Evolutionary conservation across 2,329 filamentous ascomycete genomes (phyloP).

Genomic region (Acephala macrosclerotiorum): DNA sequence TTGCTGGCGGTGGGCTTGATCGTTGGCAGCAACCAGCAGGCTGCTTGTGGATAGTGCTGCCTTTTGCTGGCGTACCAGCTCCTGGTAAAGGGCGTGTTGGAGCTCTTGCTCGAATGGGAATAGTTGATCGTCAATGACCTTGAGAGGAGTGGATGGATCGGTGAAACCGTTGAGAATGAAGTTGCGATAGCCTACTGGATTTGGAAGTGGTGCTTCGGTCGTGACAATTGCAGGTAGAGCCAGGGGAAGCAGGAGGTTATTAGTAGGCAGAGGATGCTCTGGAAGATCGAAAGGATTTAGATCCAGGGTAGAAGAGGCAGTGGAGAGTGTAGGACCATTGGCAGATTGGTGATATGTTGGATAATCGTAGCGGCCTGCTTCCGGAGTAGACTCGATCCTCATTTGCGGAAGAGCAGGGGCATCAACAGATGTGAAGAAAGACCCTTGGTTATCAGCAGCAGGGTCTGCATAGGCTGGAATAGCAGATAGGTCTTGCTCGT

Average conservation of each 20-base stretch:
- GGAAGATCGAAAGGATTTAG: background rate
- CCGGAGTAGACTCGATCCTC: no score
- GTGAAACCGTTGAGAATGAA: constrained; percentile 32
- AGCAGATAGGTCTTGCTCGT: background rate
- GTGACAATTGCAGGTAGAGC: background rate
- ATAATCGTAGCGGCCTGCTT: no score
- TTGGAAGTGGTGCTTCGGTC: background rate
- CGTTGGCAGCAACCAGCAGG: background rate
- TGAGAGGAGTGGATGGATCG: constrained; percentile 28
- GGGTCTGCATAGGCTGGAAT: background rate
- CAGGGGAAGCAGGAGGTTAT: background rate
- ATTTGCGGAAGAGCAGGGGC: background rate
- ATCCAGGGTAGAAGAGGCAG: no score
- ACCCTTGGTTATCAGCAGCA: background rate
- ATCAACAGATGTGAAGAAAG: background rate
- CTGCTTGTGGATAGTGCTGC: background rate
- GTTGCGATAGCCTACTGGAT: constrained; percentile 19
- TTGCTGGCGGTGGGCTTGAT: background rate
- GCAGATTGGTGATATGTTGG: no score
- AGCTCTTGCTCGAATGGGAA: constrained; percentile 28
- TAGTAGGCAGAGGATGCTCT: background rate
- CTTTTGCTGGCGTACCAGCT: constrained; percentile 21
- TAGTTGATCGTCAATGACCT: constrained; percentile 31
- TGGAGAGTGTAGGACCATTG: no score
- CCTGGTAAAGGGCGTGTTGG: constrained; percentile 23